Conservation (phyloP, 257 asterid genomes). For the Lantana camara region DNA sequence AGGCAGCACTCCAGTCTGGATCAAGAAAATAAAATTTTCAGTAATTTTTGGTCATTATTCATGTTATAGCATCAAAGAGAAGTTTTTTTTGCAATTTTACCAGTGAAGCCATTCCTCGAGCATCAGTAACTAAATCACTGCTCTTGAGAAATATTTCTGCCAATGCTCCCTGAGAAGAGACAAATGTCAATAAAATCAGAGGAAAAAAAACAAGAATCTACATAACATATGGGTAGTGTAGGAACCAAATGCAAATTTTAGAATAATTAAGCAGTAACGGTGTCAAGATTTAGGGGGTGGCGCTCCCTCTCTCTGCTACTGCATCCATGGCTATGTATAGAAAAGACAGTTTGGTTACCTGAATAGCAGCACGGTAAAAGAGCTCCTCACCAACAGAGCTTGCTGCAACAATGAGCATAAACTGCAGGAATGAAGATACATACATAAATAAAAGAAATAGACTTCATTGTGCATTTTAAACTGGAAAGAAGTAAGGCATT, state of each 20-base stretch:
- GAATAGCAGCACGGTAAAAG: constrained; percentile 93
- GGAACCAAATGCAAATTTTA: too few species aligned
- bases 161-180: constrained; percentile 71
- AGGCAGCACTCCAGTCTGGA: constrained; percentile 88
- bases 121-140: constrained; percentile 64
- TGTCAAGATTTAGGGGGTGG: too few species aligned
- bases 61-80: background rate
- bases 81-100: constrained; percentile 38
- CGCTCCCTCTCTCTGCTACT: too few species aligned
- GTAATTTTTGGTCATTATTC: background rate
- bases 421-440: constrained; percentile 42
- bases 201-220: background rate
- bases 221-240: background rate
- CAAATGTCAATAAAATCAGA: background rate
- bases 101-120: constrained; percentile 89
- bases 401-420: constrained; percentile 91
- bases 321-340: too few species aligned
- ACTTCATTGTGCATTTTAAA: too few species aligned
- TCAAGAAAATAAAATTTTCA: background rate
- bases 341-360: constrained; percentile 41
- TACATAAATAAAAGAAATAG: too few species aligned
- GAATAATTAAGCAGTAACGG: too few species aligned
- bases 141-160: constrained; percentile 76
- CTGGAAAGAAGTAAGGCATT: background rate
- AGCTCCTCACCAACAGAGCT: constrained; percentile 99